These are phyloP conservation scores for Rhodomyrtus tomentosa DNA, from an alignment of 345 rosid genomes.

Conservation along the genomic window DNA sequence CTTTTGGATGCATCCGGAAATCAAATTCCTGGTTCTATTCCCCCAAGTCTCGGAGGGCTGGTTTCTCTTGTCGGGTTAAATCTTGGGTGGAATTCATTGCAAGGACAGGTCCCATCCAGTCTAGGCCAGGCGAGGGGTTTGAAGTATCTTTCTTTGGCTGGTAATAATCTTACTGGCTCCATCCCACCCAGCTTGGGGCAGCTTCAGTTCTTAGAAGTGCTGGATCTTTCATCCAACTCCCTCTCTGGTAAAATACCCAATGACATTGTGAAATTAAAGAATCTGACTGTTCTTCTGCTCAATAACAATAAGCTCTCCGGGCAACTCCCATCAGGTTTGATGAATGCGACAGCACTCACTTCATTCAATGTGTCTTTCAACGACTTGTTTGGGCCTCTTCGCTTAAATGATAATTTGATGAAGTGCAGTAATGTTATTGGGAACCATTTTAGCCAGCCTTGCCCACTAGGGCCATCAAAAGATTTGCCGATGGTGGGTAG, in stretches of 20 bases:
- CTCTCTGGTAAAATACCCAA: constrained; percentile 46
- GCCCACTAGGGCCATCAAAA: constrained; percentile 22
- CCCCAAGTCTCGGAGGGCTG: constrained; percentile 27
- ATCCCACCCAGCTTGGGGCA: constrained; percentile 38
- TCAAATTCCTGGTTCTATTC: constrained; percentile 37
- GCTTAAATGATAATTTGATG: constrained; percentile 20
- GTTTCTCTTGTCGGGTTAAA: constrained; percentile 33
- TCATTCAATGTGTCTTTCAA: constrained; percentile 49
- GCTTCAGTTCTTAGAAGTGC: constrained; percentile 24
- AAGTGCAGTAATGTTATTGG: constrained; percentile 42
- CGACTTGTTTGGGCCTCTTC: constrained; percentile 53
- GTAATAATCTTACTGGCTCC: constrained; percentile 37
- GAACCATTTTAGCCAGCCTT: constrained; percentile 40
- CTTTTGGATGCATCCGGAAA: constrained; percentile 40
- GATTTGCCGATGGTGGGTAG: constrained; percentile 3
- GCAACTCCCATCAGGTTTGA: constrained; percentile 43
- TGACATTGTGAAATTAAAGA: constrained; percentile 28
- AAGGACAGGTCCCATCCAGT: constrained; percentile 29
- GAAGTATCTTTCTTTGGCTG: constrained; percentile 41
- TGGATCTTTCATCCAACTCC: constrained; percentile 52
- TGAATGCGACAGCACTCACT: constrained; percentile 29
- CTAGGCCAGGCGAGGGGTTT: constrained; percentile 24
- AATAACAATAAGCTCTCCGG: constrained; percentile 49
- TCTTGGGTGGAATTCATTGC: constrained; percentile 40
- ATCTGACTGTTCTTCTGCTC: constrained; percentile 42